A percentile compares a stretch with the other conserved stretches of the same genome.
Conservation (phyloP, 75 land plant species). For the Cryptomeria japonica region DNA sequence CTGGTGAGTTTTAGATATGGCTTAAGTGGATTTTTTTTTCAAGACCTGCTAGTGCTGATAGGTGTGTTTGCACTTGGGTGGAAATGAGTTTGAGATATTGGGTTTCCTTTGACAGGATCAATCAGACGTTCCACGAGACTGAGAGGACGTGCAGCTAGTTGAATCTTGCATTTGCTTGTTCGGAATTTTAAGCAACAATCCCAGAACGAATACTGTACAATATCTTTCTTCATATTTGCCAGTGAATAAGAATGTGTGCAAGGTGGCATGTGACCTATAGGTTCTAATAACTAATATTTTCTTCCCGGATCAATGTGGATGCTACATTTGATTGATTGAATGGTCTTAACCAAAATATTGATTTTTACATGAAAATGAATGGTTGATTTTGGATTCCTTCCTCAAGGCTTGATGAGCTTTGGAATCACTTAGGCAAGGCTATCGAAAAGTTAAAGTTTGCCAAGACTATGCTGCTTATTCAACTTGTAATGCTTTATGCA, state of each 20-base stretch:
- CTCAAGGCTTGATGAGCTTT: neutral
- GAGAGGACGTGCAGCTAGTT: neutral
- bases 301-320: neutral
- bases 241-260: neutral
- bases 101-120: neutral
- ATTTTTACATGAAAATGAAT: neutral
- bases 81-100: neutral
- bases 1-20: neutral
- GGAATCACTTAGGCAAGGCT: neutral
- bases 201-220: neutral
- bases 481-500: neutral
- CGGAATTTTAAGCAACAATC: neutral
- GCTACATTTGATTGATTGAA: neutral
- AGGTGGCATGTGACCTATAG: neutral
- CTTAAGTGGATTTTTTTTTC: neutral
- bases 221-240: neutral
- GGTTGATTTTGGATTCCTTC: neutral
- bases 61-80: neutral
- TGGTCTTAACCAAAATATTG: neutral
- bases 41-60: neutral
- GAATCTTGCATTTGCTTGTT: neutral
- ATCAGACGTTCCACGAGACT: constrained; percentile 7
- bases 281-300: neutral
- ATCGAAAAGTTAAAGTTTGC: neutral
- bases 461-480: too few relatives aligned